Conservation (phyloP, 495 filamentous ascomycete species). For the Aspergillus coremiiformis region DNA sequence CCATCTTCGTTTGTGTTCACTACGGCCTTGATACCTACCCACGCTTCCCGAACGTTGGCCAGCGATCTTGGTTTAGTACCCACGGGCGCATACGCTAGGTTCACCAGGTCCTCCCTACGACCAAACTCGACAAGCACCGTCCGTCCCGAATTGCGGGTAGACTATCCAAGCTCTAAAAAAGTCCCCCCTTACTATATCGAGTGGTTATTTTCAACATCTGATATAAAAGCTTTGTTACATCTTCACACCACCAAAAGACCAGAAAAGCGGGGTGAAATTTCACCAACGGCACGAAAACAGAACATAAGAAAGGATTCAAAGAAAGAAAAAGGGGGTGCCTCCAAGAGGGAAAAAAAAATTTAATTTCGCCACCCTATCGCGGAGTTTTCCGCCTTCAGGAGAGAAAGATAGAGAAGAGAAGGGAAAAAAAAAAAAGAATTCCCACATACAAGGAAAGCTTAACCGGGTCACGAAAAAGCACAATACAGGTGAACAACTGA, state of each 20-base stretch:
- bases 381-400: conserved; percentile 10
- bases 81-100: conserved; percentile 37
- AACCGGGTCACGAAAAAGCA: conserved; percentile 13
- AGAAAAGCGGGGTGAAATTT: background rate
- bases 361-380: conserved; percentile 10
- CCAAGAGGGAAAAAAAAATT: background rate
- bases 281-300: background rate
- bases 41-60: conserved; percentile 18
- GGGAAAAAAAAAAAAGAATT: conserved; percentile 2
- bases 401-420: conserved; percentile 5
- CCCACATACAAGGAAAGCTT: conserved; percentile 23
- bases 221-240: background rate
- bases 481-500: conserved; percentile 4
- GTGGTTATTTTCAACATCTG: conserved; percentile 16
- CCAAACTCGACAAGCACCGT: conserved; percentile 20
- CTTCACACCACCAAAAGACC: background rate
- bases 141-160: conserved; percentile 37
- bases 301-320: background rate
- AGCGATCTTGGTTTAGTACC: conserved; percentile 32
- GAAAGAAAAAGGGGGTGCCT: conserved; percentile 1
- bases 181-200: conserved; percentile 9
- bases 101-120: conserved; percentile 23
- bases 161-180: conserved; percentile 36
- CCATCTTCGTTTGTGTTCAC: conserved; percentile 12
- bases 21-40: conserved; percentile 15